Evolutionary conservation across 2,329 filamentous ascomycete species (phyloP).

Genomic region (Trichoderma citrinoviride): DNA sequence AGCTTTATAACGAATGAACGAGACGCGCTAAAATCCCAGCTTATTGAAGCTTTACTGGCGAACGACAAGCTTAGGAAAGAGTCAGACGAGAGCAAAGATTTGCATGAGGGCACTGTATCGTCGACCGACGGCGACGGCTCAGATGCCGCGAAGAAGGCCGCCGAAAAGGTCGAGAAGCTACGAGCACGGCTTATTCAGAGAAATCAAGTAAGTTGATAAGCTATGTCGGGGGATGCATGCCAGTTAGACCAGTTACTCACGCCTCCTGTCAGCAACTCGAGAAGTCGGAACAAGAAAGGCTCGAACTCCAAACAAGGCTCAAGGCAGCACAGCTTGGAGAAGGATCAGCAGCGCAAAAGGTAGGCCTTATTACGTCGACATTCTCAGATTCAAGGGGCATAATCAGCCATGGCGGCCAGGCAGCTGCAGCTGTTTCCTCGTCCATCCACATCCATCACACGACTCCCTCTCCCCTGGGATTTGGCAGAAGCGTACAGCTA

Average conservation of each 20-base stretch:
- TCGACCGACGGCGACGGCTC: conserved; percentile 36
- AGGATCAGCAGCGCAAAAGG: conserved; percentile 51
- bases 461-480: background rate
- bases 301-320: conserved; percentile 54
- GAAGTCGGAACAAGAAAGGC: conserved; percentile 54
- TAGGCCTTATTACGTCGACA: conserved; percentile 37
- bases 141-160: conserved; percentile 42
- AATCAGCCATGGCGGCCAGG: background rate
- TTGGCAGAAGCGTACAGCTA: background rate
- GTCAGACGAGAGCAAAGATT: conserved; percentile 46
- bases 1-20: conserved; percentile 50
- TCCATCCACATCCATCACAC: background rate
- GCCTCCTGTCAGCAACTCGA: conserved; percentile 52
- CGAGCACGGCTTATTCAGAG: conserved; percentile 53
- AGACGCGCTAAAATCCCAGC: conserved; percentile 57
- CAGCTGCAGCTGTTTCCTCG: background rate
- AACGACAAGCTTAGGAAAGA: conserved; percentile 60
- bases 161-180: conserved; percentile 58
- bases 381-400: background rate
- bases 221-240: background rate
- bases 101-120: conserved; percentile 39
- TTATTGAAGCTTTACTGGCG: conserved; percentile 57
- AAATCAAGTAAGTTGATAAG: conserved; percentile 55
- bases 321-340: conserved; percentile 52
- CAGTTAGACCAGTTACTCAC: background rate